phyloP scores from a whole-genome alignment of 2,329 filamentous ascomycete genomes.

The Ascochyta koolunga region DNA sequence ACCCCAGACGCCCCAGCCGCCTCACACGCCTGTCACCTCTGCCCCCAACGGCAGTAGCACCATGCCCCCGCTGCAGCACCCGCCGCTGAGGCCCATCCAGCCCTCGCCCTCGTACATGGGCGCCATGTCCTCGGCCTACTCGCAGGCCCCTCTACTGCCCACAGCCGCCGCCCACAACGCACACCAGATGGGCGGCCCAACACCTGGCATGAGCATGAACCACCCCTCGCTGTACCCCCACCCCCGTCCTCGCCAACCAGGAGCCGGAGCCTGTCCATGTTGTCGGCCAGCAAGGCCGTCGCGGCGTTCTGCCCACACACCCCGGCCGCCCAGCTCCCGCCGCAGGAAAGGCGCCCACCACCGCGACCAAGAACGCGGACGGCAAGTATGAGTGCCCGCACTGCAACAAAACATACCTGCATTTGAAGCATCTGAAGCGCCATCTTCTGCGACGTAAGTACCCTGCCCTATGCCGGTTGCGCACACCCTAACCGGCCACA shows the following conservation, averaged over 20 bases:
- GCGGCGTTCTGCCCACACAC: slow-evolving; percentile 89
- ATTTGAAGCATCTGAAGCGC: slow-evolving; percentile 96
- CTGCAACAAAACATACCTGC: slow-evolving; percentile 97
- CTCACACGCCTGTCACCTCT: slow-evolving; percentile 45
- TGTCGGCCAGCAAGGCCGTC: slow-evolving; percentile 89
- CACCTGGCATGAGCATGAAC: slow-evolving; percentile 44
- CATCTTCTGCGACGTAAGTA: slow-evolving; percentile 94
- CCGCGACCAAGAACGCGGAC: slow-evolving; percentile 93
- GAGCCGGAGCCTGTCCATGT: slow-evolving; percentile 79
- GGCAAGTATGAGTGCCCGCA: slow-evolving; percentile 98
- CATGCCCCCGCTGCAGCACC: slow-evolving; percentile 47
- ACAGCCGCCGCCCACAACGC: slow-evolving; percentile 42
- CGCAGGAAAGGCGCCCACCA: slow-evolving; percentile 79
- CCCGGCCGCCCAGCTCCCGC: slow-evolving; percentile 83
- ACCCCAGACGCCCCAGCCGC: slow-evolving; percentile 47
- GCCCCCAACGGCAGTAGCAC: slow-evolving; percentile 37
- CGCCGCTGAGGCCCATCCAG: slow-evolving; percentile 46
- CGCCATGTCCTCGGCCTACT: slow-evolving; percentile 43
- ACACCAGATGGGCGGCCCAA: slow-evolving; percentile 45
- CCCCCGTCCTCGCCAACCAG: slow-evolving; percentile 47
- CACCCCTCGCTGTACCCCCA: slow-evolving; percentile 48
- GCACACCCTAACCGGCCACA: slow-evolving; percentile 53
- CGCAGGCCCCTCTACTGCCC: slow-evolving; percentile 43
- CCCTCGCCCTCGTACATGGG: slow-evolving; percentile 44
- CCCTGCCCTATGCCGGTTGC: slow-evolving; percentile 1